Evolutionary conservation across 345 rosid species (phyloP).

Genomic region (Hypericum perforatum): DNA sequence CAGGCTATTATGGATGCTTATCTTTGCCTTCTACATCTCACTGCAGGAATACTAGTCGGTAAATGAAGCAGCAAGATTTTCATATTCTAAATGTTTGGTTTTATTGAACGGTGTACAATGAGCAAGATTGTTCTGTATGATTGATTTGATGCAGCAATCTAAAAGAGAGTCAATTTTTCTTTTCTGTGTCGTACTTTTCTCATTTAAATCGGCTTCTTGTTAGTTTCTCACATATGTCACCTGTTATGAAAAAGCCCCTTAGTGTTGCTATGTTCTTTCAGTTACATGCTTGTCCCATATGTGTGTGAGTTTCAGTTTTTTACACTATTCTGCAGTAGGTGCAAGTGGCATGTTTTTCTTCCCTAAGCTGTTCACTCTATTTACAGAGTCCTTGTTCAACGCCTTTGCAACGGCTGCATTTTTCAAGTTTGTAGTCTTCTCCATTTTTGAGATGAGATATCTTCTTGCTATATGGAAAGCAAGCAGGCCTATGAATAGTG

Average conservation of each 20-base stretch:
- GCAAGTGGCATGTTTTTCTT: slow-evolving; percentile 1
- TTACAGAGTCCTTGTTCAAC: slow-evolving; percentile 86
- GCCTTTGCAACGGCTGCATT: slow-evolving; percentile 98
- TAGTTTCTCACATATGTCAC: too few species aligned
- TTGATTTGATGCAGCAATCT: too few species aligned
- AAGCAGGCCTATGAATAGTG: slow-evolving; percentile 69
- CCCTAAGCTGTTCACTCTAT: slow-evolving; percentile 14
- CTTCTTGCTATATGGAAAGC: slow-evolving; percentile 99
- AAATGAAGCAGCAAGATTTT: slow-evolving; percentile 15
- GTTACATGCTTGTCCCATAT: too few species aligned
- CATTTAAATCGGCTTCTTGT: too few species aligned
- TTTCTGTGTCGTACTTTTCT: too few species aligned
- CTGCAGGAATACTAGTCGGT: slow-evolving; percentile 96
- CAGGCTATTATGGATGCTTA: slow-evolving; percentile 99
- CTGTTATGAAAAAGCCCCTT: too few species aligned
- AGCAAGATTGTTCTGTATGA: too few species aligned
- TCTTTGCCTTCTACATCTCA: slow-evolving; percentile 91
- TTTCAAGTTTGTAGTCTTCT: slow-evolving; percentile 97
- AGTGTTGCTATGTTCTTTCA: too few species aligned
- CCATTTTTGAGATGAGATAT: slow-evolving; percentile 98
- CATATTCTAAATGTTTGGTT: background rate
- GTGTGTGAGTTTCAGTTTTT: background rate
- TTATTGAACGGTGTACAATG: too few species aligned
- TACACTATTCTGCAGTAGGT: slow-evolving; percentile 3
- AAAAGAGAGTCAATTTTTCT: too few species aligned